Conservation (phyloP, 345 rosid species). For the Carallia brachiata region DNA sequence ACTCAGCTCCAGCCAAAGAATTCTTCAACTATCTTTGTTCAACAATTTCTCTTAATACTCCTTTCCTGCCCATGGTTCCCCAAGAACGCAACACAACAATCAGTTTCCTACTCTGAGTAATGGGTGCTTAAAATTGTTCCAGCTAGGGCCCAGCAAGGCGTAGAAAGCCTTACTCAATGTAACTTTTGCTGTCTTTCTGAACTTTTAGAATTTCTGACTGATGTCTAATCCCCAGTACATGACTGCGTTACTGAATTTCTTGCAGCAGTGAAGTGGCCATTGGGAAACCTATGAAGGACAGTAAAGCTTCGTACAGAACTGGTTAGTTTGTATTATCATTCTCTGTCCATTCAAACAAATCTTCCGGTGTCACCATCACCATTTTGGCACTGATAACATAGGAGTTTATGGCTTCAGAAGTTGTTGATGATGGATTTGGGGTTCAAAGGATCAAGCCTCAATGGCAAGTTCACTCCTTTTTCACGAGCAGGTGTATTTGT, state of each 20-base stretch:
- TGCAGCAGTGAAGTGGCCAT: neutral
- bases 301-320: neutral
- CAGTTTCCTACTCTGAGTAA: too few relatives aligned
- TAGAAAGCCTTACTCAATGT: too few relatives aligned
- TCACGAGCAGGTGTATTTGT: neutral
- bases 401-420: constrained; percentile 2
- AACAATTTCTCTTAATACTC: too few relatives aligned
- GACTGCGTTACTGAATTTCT: neutral
- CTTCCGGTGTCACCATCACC: neutral
- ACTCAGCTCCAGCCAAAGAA: too few relatives aligned
- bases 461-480: constrained; percentile 3
- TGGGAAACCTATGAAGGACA: neutral
- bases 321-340: neutral
- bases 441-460: constrained; percentile 4
- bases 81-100: too few relatives aligned
- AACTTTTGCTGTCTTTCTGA: too few relatives aligned
- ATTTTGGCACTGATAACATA: neutral
- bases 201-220: too few relatives aligned
- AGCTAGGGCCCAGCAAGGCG: too few relatives aligned
- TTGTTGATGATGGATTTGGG: neutral
- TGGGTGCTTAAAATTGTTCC: too few relatives aligned
- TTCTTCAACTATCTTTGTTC: too few relatives aligned
- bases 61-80: too few relatives aligned
- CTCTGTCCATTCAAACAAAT: neutral
- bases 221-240: too few relatives aligned